Base-by-base conservation (phyloP, 179 eudicot species). In the Spergularia azorica region DNA sequence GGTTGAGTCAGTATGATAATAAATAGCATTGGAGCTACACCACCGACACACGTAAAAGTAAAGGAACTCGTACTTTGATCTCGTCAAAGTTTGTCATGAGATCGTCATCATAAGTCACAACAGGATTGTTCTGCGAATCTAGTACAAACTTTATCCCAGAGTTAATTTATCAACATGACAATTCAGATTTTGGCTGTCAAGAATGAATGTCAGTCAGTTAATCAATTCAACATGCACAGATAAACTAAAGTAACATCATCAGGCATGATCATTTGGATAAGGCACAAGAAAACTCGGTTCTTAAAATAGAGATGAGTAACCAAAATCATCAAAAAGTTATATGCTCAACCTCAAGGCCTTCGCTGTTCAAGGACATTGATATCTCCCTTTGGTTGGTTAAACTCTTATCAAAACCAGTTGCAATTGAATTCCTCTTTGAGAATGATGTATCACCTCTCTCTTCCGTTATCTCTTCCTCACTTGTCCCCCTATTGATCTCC, bases 361-460 rank as follows among this genome's bases (percentile, higher is more conserved):
- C 99, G 76, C 99, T 95, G 77, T 91, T 95, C 86, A 95, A 86
- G 46, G 94, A 94, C 94, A 93, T 90, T 54, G 99, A 95, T 46
- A 52, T 75, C 81, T 93, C 97, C 84, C 97, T 91, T 83, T 95
- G 99, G 79, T 89, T 85, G 14, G 89, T 79, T 71, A 95, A 79
- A 76, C 84, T 90, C 73, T 83, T 86, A 74, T 82, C 93, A 61
- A 76, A 58, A 85, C 85, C 95, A 36, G 88, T 84, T 4, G 90
- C 86, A 52, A 82, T 84, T 9, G 87, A 84, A 78, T 90, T 93
- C 81, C 91, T 87, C 73, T 83, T 83, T 6, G 87, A 80, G 79
- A 76, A 89, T 48, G 83, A 81, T 64, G 88, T 87, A 73, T 89
- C 91, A 77, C 83, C 88, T 72, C 91, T 93, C 75, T 82, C 88